Evolutionary conservation across 345 rosid genomes (phyloP), one percentile per base, ranked within the genome.

Genomic region (Trapa bicornis): DNA sequence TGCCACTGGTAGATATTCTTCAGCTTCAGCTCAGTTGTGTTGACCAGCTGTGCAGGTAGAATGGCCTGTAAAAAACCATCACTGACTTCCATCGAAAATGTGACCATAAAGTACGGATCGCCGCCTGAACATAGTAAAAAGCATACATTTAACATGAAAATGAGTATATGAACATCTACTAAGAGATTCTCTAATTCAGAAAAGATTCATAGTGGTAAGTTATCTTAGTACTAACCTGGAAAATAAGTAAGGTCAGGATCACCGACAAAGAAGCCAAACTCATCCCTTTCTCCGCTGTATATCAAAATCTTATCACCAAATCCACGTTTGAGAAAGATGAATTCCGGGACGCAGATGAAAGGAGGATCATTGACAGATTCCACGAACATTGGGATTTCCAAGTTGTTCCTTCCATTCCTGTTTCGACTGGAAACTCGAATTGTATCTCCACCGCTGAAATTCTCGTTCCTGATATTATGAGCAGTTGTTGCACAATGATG

Each of bases 331-430:
- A 94, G 57, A 53, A 75, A 57, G 66, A 94, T 80, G 75, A 71
- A 75, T 32, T 73, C 74, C 36, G 97, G 99, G 61, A 76, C 81
- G 17, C 73, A 68, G 37, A 94, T 80, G 71, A 79, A 80, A 15
- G 97, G 99, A 70, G 92, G 92, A 79, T 91, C 95, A 52, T 94
- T 94, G 2, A 87, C 71, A 0, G 99, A 91, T 67, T 87, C 80
- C 5, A 91, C 91, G 0, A 68, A 67, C 64, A 87, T 75, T 0
- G 83, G 83, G 74, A 91, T 76, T 43, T 82, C 91, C 68, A 88
- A 62, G 53, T 81, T 75, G 65, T 83, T 88, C 54, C 80, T 78
- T 65, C 97, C 99, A 61, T 88, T 86, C 70, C 47, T 81, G 85
- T 91, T 91, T 76, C 80, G 76, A 70, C 92, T 80, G 12, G 92